A percentile compares a stretch with the other conserved stretches of the same genome.
Conservation (phyloP, 2,329 filamentous ascomycete genomes). For the Colletotrichum simmondsii region DNA sequence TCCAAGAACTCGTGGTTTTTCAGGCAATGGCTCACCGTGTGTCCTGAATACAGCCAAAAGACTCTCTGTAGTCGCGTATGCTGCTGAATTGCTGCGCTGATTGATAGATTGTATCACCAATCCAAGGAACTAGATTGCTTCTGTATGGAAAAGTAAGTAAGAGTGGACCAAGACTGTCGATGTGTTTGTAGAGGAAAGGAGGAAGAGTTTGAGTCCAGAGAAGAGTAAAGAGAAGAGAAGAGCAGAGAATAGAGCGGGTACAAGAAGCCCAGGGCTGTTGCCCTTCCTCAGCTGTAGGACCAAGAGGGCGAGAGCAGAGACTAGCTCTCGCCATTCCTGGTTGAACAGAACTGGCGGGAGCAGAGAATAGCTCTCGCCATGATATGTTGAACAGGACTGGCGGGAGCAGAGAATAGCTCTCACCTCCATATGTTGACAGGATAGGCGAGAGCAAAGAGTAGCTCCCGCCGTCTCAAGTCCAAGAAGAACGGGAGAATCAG, state of each 20-base stretch:
- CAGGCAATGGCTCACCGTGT: background rate
- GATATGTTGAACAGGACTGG: background rate
- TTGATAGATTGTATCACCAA: background rate
- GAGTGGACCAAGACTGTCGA: background rate
- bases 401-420: background rate
- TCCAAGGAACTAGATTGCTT: background rate
- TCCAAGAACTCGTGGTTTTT: background rate
- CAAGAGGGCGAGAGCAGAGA: background rate
- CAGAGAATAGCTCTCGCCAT: background rate
- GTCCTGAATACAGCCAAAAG: background rate
- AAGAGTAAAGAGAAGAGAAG: constrained; percentile 1
- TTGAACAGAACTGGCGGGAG: background rate
- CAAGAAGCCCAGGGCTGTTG: background rate
- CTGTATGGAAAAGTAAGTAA: constrained; percentile 5
- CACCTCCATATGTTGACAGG: no score
- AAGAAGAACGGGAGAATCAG: no score
- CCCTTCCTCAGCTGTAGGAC: background rate
- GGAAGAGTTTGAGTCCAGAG: background rate
- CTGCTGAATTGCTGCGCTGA: background rate
- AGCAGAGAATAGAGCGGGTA: background rate
- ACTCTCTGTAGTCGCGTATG: background rate
- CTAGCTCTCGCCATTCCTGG: background rate
- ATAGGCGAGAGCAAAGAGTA: no score
- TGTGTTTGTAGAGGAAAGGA: background rate
- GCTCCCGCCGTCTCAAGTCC: no score